A percentile compares a stretch with the other conserved stretches of the same genome.
phyloP scores from a whole-genome alignment of 108 stramenopile genomes.

The Nannochloropsis gaditana region DNA sequence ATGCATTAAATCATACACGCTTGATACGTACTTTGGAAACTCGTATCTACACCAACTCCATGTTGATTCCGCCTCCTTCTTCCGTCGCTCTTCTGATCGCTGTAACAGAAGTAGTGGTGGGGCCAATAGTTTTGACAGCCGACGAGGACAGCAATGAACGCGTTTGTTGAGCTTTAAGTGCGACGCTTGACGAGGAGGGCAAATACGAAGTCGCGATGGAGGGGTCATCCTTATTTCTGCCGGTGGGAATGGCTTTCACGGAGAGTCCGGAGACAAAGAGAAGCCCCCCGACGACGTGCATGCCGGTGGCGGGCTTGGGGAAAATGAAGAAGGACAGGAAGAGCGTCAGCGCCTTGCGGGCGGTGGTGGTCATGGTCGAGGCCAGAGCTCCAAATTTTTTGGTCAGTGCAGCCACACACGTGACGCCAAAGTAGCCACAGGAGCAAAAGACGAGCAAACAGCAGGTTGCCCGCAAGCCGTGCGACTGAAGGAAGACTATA shows the following conservation, averaged over 20 bases:
- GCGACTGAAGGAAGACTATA: conserved; percentile 26
- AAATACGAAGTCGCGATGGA: background rate
- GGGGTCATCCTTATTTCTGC: background rate
- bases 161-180: background rate
- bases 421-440: conserved; percentile 47
- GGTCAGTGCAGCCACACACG: conserved; percentile 51
- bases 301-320: conserved; percentile 47
- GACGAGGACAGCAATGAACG: background rate
- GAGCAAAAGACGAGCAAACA: conserved; percentile 27
- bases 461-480: conserved; percentile 22
- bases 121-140: background rate
- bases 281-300: conserved; percentile 43
- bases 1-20: too few relatives aligned
- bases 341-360: conserved; percentile 47
- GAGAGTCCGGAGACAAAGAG: conserved; percentile 43
- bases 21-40: too few relatives aligned
- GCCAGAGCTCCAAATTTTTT: conserved; percentile 50
- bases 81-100: too few relatives aligned
- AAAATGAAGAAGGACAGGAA: conserved; percentile 47
- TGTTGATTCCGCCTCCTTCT: too few relatives aligned
- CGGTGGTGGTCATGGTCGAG: conserved; percentile 52
- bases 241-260: conserved; percentile 24
- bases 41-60: too few relatives aligned
- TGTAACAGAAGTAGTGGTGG: too few relatives aligned
- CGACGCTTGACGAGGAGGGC: background rate